phyloP scores from a whole-genome alignment of 148 eudicot genomes.

The Suaeda aralocaspica region DNA sequence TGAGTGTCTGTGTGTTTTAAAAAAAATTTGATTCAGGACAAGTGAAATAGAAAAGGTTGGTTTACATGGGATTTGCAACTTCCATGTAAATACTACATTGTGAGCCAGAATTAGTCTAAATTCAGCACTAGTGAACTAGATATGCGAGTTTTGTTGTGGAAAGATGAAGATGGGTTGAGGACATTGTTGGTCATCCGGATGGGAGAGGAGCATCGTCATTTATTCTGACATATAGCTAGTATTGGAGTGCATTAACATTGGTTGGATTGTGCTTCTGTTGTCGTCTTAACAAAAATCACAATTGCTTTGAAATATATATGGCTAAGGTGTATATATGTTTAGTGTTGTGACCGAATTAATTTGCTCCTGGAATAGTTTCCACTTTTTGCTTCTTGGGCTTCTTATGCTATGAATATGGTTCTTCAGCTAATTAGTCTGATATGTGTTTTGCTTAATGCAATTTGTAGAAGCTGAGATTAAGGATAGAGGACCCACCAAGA shows the following conservation, averaged over 20 bases:
- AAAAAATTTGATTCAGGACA: too few relatives aligned
- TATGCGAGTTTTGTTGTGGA: not conserved
- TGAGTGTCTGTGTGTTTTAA: not conserved
- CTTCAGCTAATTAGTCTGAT: not conserved
- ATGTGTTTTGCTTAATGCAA: conserved; percentile 6
- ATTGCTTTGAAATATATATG: not conserved
- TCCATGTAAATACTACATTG: not conserved
- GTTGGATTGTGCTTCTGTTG: not conserved
- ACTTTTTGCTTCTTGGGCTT: conserved; percentile 10
- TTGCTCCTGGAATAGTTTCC: not conserved
- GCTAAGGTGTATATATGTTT: not conserved
- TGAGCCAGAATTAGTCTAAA: not conserved
- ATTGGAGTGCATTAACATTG: too few relatives aligned
- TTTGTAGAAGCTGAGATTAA: conserved; percentile 72
- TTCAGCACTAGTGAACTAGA: not conserved
- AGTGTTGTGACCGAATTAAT: not conserved
- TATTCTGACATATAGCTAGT: not conserved
- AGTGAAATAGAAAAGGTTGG: not conserved
- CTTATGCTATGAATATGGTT: not conserved
- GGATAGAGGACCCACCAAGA: conserved; percentile 97
- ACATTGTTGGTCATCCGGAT: not conserved
- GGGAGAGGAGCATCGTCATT: not conserved
- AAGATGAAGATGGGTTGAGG: not conserved
- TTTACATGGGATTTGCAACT: not conserved
- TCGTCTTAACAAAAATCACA: not conserved